Percentiles rank a stretch among this genome's conserved stretches.
These are phyloP conservation scores for Aspergillus amoenus DNA, from an alignment of 2,329 filamentous ascomycete genomes.

Conservation along the genomic window DNA sequence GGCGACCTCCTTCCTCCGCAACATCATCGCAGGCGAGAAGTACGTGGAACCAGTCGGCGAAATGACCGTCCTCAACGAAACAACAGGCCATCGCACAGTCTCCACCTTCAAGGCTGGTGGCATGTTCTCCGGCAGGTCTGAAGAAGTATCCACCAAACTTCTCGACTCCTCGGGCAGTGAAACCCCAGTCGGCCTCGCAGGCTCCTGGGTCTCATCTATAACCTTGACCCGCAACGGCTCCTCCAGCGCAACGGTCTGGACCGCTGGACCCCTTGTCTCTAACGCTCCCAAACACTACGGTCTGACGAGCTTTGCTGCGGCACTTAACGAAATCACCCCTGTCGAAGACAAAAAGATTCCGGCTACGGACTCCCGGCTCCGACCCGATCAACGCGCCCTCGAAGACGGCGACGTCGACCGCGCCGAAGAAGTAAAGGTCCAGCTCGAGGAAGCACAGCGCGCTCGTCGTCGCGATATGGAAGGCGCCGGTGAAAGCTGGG, in stretches of 20 bases:
- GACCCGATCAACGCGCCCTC: conserved; percentile 82
- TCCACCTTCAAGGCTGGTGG: conserved; percentile 91
- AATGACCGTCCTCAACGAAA: conserved; percentile 84
- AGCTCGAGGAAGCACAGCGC: conserved; percentile 83
- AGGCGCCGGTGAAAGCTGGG: conserved; percentile 68
- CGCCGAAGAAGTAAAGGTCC: conserved; percentile 79
- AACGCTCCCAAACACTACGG: conserved; percentile 81
- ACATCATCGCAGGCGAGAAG: conserved; percentile 97
- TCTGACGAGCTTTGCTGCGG: conserved; percentile 80
- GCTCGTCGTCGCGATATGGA: conserved; percentile 73
- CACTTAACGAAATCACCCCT: conserved; percentile 81
- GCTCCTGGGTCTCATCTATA: conserved; percentile 81
- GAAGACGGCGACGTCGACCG: conserved; percentile 80
- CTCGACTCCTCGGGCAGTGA: conserved; percentile 66
- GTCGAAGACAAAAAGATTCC: conserved; percentile 75
- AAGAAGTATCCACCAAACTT: conserved; percentile 79
- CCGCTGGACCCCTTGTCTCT: conserved; percentile 72
- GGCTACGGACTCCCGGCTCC: conserved; percentile 76
- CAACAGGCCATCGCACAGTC: conserved; percentile 76
- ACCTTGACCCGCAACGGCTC: conserved; percentile 64
- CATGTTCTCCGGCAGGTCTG: conserved; percentile 93
- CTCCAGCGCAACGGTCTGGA: conserved; percentile 71
- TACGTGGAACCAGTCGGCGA: conserved; percentile 93
- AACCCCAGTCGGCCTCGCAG: conserved; percentile 67
- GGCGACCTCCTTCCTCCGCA: conserved; percentile 87